A percentile compares a stretch with the other conserved stretches of the same genome.
These are phyloP conservation scores for Epichloe uncinata DNA, from an alignment of 2,329 filamentous ascomycete species.

Conservation along the genomic window DNA sequence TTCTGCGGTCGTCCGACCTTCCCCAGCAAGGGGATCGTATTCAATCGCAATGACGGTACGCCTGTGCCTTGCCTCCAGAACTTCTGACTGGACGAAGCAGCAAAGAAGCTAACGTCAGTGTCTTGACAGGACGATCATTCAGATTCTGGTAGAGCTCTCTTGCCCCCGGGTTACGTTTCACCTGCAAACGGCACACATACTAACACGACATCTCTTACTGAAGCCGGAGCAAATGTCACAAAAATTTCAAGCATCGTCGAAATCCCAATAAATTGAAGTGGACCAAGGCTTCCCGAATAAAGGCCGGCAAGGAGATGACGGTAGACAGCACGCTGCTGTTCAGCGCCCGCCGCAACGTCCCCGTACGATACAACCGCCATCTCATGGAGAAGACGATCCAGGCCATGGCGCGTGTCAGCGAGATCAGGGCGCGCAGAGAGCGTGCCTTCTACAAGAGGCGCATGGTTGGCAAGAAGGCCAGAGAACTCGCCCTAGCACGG, in stretches of 20 bases:
- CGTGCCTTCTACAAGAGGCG: constrained; percentile 87
- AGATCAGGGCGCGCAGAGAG: constrained; percentile 75
- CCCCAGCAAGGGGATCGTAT: constrained; percentile 42
- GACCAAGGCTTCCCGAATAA: constrained; percentile 84
- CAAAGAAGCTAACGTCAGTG: neutral
- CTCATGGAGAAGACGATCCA: constrained; percentile 75
- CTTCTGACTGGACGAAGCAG: neutral
- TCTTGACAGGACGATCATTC: constrained; percentile 30
- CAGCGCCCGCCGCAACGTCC: constrained; percentile 83
- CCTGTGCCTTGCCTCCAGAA: neutral
- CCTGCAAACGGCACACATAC: neutral
- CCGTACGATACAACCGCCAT: constrained; percentile 90
- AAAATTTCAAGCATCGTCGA: constrained; percentile 92
- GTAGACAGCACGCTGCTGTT: constrained; percentile 92
- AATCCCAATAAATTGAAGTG: constrained; percentile 94
- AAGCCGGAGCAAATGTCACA: constrained; percentile 37
- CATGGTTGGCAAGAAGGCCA: constrained; percentile 80
- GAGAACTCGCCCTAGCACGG: constrained; percentile 64
- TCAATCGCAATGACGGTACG: constrained; percentile 35
- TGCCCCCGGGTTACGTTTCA: neutral
- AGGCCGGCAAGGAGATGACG: constrained; percentile 72
- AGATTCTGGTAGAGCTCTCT: constrained; percentile 35
- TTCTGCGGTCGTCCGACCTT: constrained; percentile 37
- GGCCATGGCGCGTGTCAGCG: constrained; percentile 81
- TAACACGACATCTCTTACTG: neutral